Evolutionary conservation across 106 monocot genomes (phyloP).

Genomic region (Dioscorea alata): DNA sequence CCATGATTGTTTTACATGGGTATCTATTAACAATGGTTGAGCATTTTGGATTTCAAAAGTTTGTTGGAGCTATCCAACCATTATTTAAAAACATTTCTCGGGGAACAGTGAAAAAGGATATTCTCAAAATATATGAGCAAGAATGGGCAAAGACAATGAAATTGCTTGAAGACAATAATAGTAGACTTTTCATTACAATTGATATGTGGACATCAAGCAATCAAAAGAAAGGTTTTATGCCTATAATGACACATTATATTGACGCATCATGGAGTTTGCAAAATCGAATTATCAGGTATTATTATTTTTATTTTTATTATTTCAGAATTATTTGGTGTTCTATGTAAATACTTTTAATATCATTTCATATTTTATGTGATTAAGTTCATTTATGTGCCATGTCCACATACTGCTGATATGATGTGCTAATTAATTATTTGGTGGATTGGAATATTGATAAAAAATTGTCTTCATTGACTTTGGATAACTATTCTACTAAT

Average conservation of each 20-base stretch:
- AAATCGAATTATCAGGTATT: constrained; percentile 20
- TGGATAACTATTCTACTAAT: constrained; percentile 7
- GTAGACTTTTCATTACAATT: neutral
- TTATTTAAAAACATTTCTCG: no score
- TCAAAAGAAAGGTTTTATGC: constrained; percentile 1
- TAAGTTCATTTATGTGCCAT: constrained; percentile 19
- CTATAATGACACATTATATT: neutral
- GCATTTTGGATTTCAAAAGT: no score
- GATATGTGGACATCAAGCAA: constrained; percentile 8
- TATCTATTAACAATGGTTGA: no score
- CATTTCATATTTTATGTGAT: neutral
- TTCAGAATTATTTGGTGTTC: neutral
- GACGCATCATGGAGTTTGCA: neutral
- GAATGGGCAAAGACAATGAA: no score
- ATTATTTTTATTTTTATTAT: neutral
- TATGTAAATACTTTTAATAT: neutral
- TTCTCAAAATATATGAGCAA: no score
- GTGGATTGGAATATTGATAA: constrained; percentile 25
- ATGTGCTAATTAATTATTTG: neutral
- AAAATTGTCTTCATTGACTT: constrained; percentile 5
- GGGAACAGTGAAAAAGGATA: no score
- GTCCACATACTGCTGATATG: constrained; percentile 7
- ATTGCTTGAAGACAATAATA: neutral
- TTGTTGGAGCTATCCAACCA: no score
- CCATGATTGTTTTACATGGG: no score